Evolutionary conservation across 2,329 filamentous ascomycete species (phyloP).

Genomic region (Aschersonia sp.): DNA sequence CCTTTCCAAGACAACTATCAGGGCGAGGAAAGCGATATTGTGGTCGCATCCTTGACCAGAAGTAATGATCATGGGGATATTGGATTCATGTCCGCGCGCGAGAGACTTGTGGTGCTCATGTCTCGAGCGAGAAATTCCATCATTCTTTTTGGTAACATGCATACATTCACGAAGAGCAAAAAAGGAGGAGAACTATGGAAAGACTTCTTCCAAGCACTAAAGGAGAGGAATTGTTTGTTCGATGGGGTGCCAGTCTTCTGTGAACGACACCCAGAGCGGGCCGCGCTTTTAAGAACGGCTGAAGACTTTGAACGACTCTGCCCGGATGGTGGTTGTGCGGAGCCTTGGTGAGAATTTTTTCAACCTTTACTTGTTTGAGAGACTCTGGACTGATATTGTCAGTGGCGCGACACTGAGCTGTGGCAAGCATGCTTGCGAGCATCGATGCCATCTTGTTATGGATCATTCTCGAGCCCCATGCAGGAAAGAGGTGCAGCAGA

Average conservation of each 20-base stretch:
- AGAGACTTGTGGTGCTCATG: constrained; percentile 56
- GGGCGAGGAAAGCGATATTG: constrained; percentile 61
- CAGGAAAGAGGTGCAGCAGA: constrained; percentile 19
- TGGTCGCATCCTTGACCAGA: constrained; percentile 52
- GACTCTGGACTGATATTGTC: background rate
- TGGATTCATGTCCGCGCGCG: constrained; percentile 51
- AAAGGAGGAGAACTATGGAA: constrained; percentile 31
- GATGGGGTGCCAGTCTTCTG: constrained; percentile 48
- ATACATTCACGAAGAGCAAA: constrained; percentile 47
- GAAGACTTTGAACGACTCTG: constrained; percentile 46
- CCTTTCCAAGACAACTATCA: constrained; percentile 53
- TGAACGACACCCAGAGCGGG: constrained; percentile 38
- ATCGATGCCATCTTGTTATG: constrained; percentile 44
- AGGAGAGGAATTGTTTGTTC: constrained; percentile 33
- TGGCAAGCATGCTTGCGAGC: constrained; percentile 41
- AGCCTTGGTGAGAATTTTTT: constrained; percentile 39
- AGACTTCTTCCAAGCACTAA: constrained; percentile 41
- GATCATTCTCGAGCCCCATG: constrained; percentile 39
- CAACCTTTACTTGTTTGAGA: background rate
- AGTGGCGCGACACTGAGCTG: constrained; percentile 40
- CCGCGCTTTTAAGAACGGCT: constrained; percentile 27
- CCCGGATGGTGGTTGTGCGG: constrained; percentile 55
- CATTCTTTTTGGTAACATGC: constrained; percentile 55
- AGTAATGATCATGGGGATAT: constrained; percentile 51
- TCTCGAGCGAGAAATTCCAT: constrained; percentile 51